Evolutionary conservation across 257 asterid species (phyloP), one percentile per base, ranked within the genome.

Genomic region (Nicotiana otophora): DNA sequence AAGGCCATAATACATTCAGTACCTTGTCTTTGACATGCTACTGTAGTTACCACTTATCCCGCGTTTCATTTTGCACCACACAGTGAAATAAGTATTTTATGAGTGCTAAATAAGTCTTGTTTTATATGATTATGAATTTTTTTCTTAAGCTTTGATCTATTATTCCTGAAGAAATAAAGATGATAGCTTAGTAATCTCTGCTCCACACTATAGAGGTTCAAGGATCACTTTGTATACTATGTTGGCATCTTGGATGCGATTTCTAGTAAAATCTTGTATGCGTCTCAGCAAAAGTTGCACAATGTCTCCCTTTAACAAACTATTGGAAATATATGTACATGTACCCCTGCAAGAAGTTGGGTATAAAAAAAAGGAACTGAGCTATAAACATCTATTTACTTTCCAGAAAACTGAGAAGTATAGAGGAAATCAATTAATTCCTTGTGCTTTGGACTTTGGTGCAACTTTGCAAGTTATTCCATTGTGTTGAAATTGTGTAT

Each of bases 341-440:
- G 80, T 51, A 74, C 42, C 42, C 58, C 26, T 46, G 39, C 42
- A 48, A 74, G 39, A 74, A 46, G 61, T 48, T 46, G 42, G 62
- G 63, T 51, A 51, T 51, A 15, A 75, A 6, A 5, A 51, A 20
- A 75, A 51, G 2, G 42, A 51, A 23, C 26, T 75, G 12, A 51
- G 80, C 80, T 4, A 26, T 75, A 15, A 75, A 51, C 80, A 51
- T 75, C 80, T 75, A 51, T 75, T 48, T 75, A 51, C 63, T 28
- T 12, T 14, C 63, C 80, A 15, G 63, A 48, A 75, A 75, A 51
- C 80, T 75, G 67, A 61, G 67, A 15, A 75, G 80, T 7, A 15
- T 26, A 51, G 26, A 51, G 16, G 53, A 72, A 51, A 14, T 75
- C 26, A 4, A 26, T 51, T 26, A 15, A 51, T 51, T 75, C 46